Evolutionary conservation across 2,329 filamentous ascomycete genomes (phyloP).

Genomic region (Monilinia vaccinii-corymbosi): DNA sequence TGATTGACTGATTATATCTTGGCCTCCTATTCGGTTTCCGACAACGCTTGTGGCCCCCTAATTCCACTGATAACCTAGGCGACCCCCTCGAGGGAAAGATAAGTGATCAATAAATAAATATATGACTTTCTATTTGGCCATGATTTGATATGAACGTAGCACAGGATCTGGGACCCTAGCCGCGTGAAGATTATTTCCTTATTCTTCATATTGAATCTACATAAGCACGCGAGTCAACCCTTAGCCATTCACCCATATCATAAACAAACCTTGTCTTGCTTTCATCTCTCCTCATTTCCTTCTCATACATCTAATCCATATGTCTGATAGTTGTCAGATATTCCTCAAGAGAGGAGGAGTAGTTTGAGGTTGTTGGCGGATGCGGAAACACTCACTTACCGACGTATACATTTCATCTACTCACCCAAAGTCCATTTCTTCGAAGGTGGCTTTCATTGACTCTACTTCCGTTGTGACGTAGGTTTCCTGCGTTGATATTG

Average conservation of each 20-base stretch:
- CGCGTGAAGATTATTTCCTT: conserved; percentile 3
- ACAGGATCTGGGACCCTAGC: background rate
- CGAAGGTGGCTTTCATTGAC: background rate
- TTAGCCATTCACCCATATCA: background rate
- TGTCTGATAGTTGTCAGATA: background rate
- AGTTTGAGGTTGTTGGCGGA: background rate
- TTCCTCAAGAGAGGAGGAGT: background rate
- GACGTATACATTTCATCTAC: background rate
- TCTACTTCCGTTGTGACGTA: background rate
- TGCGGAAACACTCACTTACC: background rate
- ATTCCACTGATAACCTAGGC: background rate
- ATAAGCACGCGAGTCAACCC: background rate
- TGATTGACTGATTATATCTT: conserved; percentile 3
- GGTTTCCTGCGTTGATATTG: background rate
- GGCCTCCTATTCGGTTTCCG: conserved; percentile 7
- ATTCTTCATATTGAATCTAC: background rate
- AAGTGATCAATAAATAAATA: conserved; percentile 4
- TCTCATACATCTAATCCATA: background rate
- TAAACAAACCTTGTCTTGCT: background rate
- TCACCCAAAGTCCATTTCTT: background rate
- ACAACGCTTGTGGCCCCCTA: background rate
- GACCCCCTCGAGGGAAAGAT: background rate
- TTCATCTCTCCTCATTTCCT: background rate
- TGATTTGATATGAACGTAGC: background rate
- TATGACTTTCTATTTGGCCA: conserved; percentile 1